A percentile compares a stretch with the other conserved stretches of the same genome.
phyloP scores from a whole-genome alignment of 306 rosid species.

The Pterocarpus macrocarpus region DNA sequence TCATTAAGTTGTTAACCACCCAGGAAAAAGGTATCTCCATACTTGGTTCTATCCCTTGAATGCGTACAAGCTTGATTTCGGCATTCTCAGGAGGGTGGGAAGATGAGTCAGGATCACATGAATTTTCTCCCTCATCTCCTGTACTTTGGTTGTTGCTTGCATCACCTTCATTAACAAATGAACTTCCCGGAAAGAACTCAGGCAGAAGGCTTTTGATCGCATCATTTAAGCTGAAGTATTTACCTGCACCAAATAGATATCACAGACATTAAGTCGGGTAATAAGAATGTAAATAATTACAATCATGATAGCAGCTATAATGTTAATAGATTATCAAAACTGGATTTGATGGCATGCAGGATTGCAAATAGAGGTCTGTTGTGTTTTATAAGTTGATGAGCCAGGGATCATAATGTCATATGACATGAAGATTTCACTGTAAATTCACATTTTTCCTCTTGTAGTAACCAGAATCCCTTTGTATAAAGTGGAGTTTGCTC shows the following conservation, averaged over 20 bases:
- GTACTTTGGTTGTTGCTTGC: slow-evolving; percentile 41
- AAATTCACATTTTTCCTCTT: not conserved
- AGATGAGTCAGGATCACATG: slow-evolving; percentile 49
- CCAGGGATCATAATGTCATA: not conserved
- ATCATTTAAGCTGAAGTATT: slow-evolving; percentile 72
- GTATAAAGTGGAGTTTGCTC: not conserved
- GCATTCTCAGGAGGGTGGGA: slow-evolving; percentile 46
- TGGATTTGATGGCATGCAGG: not conserved
- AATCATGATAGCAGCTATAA: not conserved
- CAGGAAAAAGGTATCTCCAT: slow-evolving; percentile 89
- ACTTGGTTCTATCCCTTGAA: slow-evolving; percentile 97
- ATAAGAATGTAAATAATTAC: slow-evolving; percentile 3
- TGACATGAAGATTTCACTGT: not conserved
- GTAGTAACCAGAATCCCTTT: not conserved
- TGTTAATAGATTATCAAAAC: slow-evolving; percentile 3
- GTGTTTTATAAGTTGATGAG: not conserved
- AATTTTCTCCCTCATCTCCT: slow-evolving; percentile 55
- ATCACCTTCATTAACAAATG: slow-evolving; percentile 45
- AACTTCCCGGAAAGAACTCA: slow-evolving; percentile 62
- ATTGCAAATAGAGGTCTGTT: not conserved
- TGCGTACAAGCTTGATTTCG: slow-evolving; percentile 78
- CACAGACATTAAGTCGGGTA: not conserved
- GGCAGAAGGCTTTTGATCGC: slow-evolving; percentile 84
- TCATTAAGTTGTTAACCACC: slow-evolving; percentile 82
- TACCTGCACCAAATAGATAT: slow-evolving; percentile 62